A percentile compares a stretch with the other conserved stretches of the same genome.
These are phyloP conservation scores for Cyberlindnera meyerae DNA, from an alignment of 805 yeast species.

Conservation along the genomic window DNA sequence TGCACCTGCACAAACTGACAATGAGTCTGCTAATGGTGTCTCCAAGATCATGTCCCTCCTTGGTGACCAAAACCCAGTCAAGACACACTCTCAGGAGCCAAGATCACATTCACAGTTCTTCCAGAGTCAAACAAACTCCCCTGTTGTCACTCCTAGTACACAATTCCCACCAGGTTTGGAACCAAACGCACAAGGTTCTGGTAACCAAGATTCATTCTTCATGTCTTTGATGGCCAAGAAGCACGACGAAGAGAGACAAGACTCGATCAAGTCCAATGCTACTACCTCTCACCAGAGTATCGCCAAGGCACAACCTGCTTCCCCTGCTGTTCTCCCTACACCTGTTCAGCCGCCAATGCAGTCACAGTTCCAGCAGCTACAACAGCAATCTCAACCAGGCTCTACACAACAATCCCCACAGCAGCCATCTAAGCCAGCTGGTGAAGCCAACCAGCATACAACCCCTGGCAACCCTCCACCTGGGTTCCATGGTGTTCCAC, in stretches of 20 bases:
- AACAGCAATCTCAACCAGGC: conserved; percentile 5
- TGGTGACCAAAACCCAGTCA: conserved; percentile 1
- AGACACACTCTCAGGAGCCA: neutral
- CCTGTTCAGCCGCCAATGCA: neutral
- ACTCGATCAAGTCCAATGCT: neutral
- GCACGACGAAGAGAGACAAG: conserved; percentile 8
- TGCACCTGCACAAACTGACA: neutral
- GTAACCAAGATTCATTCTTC: conserved; percentile 24
- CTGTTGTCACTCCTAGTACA: conserved; percentile 7
- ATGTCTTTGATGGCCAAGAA: conserved; percentile 21
- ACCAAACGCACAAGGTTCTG: conserved; percentile 8
- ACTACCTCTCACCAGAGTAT: too few species aligned
- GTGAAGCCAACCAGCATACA: neutral
- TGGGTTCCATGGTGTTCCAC: conserved; percentile 7
- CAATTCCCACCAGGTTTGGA: conserved; percentile 22
- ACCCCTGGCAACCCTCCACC: conserved; percentile 3
- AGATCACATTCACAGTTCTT: conserved; percentile 15
- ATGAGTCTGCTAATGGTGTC: conserved; percentile 16
- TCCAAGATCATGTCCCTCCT: conserved; percentile 25
- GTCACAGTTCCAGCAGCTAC: conserved; percentile 7
- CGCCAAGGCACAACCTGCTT: too few species aligned
- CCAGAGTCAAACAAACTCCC: conserved; percentile 6
- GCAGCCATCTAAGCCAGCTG: neutral
- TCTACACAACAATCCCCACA: conserved; percentile 4
- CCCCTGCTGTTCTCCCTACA: too few species aligned